Conservation (phyloP, 2,329 filamentous ascomycete genomes). For the Mycosphaerella arachidis region DNA sequence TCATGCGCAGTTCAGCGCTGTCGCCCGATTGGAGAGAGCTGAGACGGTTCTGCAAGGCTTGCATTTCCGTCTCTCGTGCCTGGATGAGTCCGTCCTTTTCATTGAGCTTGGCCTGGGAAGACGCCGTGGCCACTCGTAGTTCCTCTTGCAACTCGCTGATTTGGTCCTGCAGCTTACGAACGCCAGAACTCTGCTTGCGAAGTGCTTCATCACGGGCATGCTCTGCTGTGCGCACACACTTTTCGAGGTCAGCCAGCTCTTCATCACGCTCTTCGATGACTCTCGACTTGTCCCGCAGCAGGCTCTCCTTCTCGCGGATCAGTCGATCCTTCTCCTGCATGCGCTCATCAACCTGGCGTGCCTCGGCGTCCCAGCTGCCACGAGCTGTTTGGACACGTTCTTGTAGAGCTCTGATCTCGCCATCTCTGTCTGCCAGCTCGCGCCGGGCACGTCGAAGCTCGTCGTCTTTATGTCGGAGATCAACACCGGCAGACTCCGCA, state of each 20-base stretch:
- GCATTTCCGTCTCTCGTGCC: conserved; percentile 40
- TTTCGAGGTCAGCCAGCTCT: conserved; percentile 49
- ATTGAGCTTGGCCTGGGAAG: conserved; percentile 40
- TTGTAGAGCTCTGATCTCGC: conserved; percentile 34
- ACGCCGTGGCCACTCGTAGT: conserved; percentile 39
- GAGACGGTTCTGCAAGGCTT: conserved; percentile 31
- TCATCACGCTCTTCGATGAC: conserved; percentile 70
- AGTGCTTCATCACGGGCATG: conserved; percentile 25
- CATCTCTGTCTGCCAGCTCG: conserved; percentile 35
- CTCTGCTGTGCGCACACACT: conserved; percentile 27
- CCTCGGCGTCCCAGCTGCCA: conserved; percentile 37
- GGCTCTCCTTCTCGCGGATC: conserved; percentile 69
- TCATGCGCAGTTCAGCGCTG: conserved; percentile 28
- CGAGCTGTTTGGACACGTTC: conserved; percentile 36
- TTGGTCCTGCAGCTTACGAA: conserved; percentile 42
- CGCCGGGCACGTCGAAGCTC: conserved; percentile 60
- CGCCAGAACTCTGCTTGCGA: conserved; percentile 52
- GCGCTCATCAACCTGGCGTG: conserved; percentile 34
- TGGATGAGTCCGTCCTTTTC: conserved; percentile 40
- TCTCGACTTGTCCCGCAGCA: conserved; percentile 70
- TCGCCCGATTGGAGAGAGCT: conserved; percentile 30
- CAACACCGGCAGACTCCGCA: conserved; percentile 16
- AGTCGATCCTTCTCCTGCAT: conserved; percentile 35
- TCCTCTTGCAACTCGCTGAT: conserved; percentile 48
- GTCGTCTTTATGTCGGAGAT: conserved; percentile 30